These are phyloP conservation scores for Buxus sempervirens DNA, from an alignment of 164 flowering plant species.

Conservation along the genomic window DNA sequence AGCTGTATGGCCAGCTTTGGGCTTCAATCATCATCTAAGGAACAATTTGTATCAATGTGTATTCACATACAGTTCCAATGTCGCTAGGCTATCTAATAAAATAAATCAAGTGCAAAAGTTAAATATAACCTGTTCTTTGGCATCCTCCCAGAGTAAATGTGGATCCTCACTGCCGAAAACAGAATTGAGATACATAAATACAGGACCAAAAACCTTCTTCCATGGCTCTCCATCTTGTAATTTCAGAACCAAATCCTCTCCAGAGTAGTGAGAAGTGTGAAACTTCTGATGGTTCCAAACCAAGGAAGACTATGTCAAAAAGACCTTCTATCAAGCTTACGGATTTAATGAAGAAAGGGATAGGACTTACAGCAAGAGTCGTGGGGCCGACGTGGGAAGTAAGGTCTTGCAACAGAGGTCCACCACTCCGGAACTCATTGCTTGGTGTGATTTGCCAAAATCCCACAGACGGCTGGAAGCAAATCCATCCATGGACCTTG, in stretches of 20 bases:
- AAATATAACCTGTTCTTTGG: constrained; percentile 36
- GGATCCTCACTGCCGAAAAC: constrained; percentile 19
- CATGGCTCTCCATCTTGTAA: constrained; percentile 60
- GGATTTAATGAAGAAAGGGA: not conserved
- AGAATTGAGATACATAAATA: constrained; percentile 53
- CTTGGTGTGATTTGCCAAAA: constrained; percentile 93
- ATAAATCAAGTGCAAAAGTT: too few relatives aligned
- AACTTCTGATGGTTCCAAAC: constrained; percentile 46
- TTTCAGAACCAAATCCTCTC: constrained; percentile 44
- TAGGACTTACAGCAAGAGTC: constrained; percentile 37
- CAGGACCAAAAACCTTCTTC: constrained; percentile 80
- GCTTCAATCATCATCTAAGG: constrained; percentile 42
- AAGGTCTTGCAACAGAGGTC: constrained; percentile 81
- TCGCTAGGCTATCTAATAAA: too few relatives aligned
- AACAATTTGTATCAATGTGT: not conserved
- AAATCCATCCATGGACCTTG: constrained; percentile 86
- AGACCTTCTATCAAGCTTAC: not conserved
- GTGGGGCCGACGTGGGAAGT: constrained; percentile 76
- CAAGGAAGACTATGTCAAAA: not conserved
- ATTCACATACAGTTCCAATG: too few relatives aligned
- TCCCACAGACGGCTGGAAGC: constrained; percentile 52
- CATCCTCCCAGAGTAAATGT: constrained; percentile 40
- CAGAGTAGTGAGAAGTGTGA: constrained; percentile 73
- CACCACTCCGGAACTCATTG: constrained; percentile 77
- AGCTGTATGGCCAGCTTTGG: constrained; percentile 75